These are phyloP conservation scores for Saccharomycopsis lassenensis DNA, from an alignment of 805 yeast species.

Conservation along the genomic window DNA sequence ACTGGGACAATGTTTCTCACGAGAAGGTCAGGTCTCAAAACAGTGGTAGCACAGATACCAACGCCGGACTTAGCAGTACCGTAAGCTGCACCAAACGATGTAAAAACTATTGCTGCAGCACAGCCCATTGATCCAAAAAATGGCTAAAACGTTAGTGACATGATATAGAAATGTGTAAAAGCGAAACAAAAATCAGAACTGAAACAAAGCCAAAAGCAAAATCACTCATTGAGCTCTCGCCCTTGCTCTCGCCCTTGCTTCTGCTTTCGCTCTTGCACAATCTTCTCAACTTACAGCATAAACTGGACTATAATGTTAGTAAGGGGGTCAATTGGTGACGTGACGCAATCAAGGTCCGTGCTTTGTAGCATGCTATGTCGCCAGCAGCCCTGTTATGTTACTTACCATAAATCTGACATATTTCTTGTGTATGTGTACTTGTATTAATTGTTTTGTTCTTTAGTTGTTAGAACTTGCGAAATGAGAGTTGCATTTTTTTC, in stretches of 20 bases:
- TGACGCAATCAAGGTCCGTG: too few species aligned
- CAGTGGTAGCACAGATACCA: constrained; percentile 97
- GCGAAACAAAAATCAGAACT: constrained; percentile 1
- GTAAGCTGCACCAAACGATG: constrained; percentile 97
- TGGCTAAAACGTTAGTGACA: constrained; percentile 39
- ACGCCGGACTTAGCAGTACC: constrained; percentile 99
- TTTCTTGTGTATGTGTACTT: too few species aligned
- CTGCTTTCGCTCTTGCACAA: too few species aligned
- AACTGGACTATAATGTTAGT: constrained; percentile 41
- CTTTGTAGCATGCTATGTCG: too few species aligned
- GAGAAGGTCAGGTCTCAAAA: constrained; percentile 88
- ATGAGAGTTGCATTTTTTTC: too few species aligned
- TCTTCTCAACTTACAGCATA: constrained; percentile 53
- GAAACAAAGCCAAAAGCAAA: not conserved
- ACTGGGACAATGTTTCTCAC: constrained; percentile 92
- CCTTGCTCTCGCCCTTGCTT: too few species aligned
- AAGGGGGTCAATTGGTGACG: too few species aligned
- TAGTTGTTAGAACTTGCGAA: too few species aligned
- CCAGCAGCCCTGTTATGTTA: too few species aligned
- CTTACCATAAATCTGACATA: too few species aligned
- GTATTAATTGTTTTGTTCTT: too few species aligned
- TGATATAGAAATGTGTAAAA: not conserved
- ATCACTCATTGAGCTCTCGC: too few species aligned
- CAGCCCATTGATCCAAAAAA: constrained; percentile 99
- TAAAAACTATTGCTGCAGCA: constrained; percentile 96